Conservation (phyloP, 2,329 filamentous ascomycete species). For the Erysiphe pulchra region DNA sequence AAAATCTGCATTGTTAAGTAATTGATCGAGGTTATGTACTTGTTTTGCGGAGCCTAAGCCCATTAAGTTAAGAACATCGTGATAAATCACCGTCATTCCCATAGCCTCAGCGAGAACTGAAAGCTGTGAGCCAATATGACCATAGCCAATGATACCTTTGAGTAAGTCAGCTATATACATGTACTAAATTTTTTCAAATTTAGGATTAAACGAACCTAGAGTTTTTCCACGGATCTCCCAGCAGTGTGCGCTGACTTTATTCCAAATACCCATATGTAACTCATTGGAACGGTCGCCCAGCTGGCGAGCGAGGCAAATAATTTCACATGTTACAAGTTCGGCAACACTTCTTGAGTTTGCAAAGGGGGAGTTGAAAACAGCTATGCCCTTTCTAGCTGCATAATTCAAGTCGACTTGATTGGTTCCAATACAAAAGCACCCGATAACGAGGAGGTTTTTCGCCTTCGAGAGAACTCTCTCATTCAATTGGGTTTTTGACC, state of each 20-base stretch:
- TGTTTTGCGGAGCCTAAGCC: conserved; percentile 70
- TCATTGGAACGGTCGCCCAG: conserved; percentile 81
- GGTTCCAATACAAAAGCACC: conserved; percentile 97
- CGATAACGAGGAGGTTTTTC: conserved; percentile 83
- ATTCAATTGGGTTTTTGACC: conserved; percentile 89
- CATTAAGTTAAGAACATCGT: conserved; percentile 88
- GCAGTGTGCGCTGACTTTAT: conserved; percentile 89
- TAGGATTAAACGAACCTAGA: conserved; percentile 30
- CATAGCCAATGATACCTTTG: conserved; percentile 73
- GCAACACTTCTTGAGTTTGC: conserved; percentile 93
- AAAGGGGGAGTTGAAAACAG: conserved; percentile 97
- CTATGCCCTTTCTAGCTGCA: conserved; percentile 65
- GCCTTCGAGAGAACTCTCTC: conserved; percentile 65
- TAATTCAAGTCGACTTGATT: conserved; percentile 80
- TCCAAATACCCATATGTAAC: conserved; percentile 87
- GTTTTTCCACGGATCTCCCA: conserved; percentile 98
- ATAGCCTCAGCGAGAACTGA: conserved; percentile 90
- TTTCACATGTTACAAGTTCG: conserved; percentile 82
- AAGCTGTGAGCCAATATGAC: conserved; percentile 87
- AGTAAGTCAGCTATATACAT: background rate
- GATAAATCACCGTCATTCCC: conserved; percentile 97
- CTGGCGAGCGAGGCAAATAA: conserved; percentile 78
- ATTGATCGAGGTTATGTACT: conserved; percentile 47
- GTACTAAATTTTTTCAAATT: background rate
- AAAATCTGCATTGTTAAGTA: conserved; percentile 67